Evolutionary conservation across 768 basidiomycete genomes (phyloP).

Genomic region (Leucocoprinus leucothites): DNA sequence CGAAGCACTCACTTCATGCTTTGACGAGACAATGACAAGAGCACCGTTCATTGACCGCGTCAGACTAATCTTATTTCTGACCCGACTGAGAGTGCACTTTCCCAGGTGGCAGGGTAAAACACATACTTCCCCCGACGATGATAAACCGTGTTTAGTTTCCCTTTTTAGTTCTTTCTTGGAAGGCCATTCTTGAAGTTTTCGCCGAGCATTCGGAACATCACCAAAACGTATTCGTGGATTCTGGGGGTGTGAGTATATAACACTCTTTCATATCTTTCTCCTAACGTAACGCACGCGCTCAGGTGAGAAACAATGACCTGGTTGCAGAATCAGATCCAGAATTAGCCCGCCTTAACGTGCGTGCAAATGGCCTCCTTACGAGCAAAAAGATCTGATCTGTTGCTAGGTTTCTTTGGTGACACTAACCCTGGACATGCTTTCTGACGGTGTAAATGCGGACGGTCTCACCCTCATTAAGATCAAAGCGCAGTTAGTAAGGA

Average conservation of each 20-base stretch:
- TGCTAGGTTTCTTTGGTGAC: slow-evolving; percentile 51
- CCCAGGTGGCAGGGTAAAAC: slow-evolving; percentile 59
- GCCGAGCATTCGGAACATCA: slow-evolving; percentile 42
- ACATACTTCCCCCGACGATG: background rate
- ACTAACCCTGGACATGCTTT: slow-evolving; percentile 63
- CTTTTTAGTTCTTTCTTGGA: slow-evolving; percentile 61
- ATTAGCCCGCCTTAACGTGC: slow-evolving; percentile 42
- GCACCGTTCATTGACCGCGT: slow-evolving; percentile 55
- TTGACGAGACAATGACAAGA: slow-evolving; percentile 58
- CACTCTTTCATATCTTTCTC: slow-evolving; percentile 13
- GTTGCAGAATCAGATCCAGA: slow-evolving; percentile 39
- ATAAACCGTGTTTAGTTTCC: background rate
- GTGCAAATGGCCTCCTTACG: slow-evolving; percentile 12
- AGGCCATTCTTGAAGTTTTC: slow-evolving; percentile 53
- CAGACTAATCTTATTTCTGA: slow-evolving; percentile 58
- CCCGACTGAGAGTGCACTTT: slow-evolving; percentile 68
- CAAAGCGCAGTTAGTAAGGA: slow-evolving; percentile 49
- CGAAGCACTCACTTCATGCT: slow-evolving; percentile 62
- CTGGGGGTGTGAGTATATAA: slow-evolving; percentile 36
- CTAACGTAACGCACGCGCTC: background rate
- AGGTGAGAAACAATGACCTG: background rate
- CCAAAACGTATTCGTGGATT: slow-evolving; percentile 29
- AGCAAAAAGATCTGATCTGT: slow-evolving; percentile 1
- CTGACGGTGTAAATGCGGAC: slow-evolving; percentile 58
- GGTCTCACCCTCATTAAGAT: slow-evolving; percentile 52